phyloP scores from a whole-genome alignment of 2,329 filamentous ascomycete genomes.

The Colletotrichum karsti region DNA sequence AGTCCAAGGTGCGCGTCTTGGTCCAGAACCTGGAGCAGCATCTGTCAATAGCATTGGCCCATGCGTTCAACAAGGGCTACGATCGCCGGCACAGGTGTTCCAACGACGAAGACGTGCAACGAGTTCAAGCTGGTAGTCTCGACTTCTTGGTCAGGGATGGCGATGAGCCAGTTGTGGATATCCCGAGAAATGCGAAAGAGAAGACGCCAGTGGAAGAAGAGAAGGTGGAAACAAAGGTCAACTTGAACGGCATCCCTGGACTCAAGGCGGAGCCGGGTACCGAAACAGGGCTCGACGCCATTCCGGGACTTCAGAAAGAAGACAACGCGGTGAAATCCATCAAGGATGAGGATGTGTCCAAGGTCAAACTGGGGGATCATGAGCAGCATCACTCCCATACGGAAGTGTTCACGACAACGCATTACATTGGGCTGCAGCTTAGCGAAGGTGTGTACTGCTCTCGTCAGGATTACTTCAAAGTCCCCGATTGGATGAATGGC shows the following conservation, averaged over 20 bases:
- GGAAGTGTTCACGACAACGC: constrained; percentile 85
- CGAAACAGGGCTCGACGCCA: constrained; percentile 17
- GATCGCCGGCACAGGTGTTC: constrained; percentile 81
- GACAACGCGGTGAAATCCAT: background rate
- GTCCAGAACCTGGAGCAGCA: constrained; percentile 86
- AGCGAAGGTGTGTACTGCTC: constrained; percentile 68
- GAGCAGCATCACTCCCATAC: constrained; percentile 10
- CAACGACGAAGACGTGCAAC: constrained; percentile 57
- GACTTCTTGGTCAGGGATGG: constrained; percentile 51
- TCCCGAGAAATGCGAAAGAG: no score
- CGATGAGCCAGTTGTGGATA: constrained; percentile 31
- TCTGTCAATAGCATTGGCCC: constrained; percentile 81
- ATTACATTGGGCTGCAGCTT: constrained; percentile 91
- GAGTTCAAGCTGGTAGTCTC: constrained; percentile 63
- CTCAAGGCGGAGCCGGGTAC: background rate
- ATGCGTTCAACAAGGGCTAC: constrained; percentile 93
- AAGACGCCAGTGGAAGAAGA: constrained; percentile 6
- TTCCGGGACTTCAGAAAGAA: constrained; percentile 8
- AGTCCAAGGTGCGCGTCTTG: constrained; percentile 90
- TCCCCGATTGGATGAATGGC: no score
- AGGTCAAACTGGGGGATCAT: constrained; percentile 7
- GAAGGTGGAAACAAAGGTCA: constrained; percentile 35
- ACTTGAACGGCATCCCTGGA: constrained; percentile 35
- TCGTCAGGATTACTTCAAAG: no score
- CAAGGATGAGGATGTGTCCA: constrained; percentile 27